Evolutionary conservation across 768 basidiomycete genomes (phyloP), one percentile per base, ranked within the genome.

Genomic region (Suillus placidus): DNA sequence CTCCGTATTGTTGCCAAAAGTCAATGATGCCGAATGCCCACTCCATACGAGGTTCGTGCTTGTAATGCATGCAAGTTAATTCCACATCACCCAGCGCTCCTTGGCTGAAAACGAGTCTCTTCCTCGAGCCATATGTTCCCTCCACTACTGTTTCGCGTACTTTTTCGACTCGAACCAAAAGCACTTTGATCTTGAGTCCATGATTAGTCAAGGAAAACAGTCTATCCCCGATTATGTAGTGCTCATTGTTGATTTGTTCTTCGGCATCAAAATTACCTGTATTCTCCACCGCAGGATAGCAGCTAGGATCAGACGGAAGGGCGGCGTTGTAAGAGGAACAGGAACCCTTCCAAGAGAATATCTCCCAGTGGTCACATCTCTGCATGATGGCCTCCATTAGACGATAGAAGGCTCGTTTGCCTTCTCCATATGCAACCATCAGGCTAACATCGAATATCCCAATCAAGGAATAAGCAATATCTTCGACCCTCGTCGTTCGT

Each of bases 391-490:
- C 70, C 42, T 70, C 68, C n/a, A 73, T 47, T 4, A 77, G 67
- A 54, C 72, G 68, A 49, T 67, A 70, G 51, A 77, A 78, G 0
- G 76, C 76, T 20, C 54, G 71, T 32, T 68, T 69, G 12, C 76
- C 77, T 35, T 77, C 77, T 10, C 76, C 77, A 42, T 77, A 77
- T 38, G 67, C 60, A 57, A 77, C 66, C 6, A 70, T 55, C 20
- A 71, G 61, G 61, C 66, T 61, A 38, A 76, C 66, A 32, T 69
- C 63, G 20, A 77, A 74, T 32, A 77, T 61, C 20, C 76, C 77
- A 12, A 66, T 68, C 5, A 77, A 66, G 12, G 67, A 73, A 52
- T 77, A 77, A 1, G 77, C 72, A 1, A 64, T 61, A 18, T 78
- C 76, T 54, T 78, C 77, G 34, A 66, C 57, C 16, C 66, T 68